Evolutionary conservation across 441 rosid species (phyloP).

Genomic region (Eutrema salsugineum): DNA sequence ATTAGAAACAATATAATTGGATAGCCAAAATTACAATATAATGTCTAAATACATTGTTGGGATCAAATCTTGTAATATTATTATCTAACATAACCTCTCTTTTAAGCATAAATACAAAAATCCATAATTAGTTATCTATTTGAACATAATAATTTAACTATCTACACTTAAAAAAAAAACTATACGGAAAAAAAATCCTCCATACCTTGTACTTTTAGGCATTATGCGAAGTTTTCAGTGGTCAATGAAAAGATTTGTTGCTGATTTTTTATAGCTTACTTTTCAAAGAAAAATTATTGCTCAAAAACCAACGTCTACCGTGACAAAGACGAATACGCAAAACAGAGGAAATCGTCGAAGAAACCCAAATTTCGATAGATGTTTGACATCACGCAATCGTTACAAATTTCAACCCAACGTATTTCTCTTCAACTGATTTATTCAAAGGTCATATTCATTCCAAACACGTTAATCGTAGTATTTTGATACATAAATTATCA

Average conservation of each 20-base stretch:
- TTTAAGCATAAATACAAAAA: not conserved
- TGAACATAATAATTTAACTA: too few relatives aligned
- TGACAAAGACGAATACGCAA: not conserved
- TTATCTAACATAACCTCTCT: not conserved
- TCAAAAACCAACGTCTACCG: not conserved
- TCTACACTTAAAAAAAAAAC: too few relatives aligned
- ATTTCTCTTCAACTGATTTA: not conserved
- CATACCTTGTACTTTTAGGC: not conserved
- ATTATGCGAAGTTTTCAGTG: not conserved
- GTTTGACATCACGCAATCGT: too few relatives aligned
- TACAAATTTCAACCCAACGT: too few relatives aligned
- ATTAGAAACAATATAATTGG: not conserved
- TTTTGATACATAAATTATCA: not conserved
- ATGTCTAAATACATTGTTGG: not conserved
- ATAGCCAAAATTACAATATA: not conserved
- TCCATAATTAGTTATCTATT: not conserved
- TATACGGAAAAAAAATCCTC: not conserved
- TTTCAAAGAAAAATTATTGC: not conserved
- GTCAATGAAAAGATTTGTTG: not conserved
- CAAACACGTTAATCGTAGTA: not conserved
- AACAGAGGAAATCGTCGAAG: not conserved
- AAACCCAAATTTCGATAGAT: too few relatives aligned
- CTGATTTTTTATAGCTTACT: not conserved
- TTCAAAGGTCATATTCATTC: constrained; percentile 1
- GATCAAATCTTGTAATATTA: not conserved